Evolutionary conservation across 2,329 filamentous ascomycete genomes (phyloP).

Genomic region (Didymella segeticola): DNA sequence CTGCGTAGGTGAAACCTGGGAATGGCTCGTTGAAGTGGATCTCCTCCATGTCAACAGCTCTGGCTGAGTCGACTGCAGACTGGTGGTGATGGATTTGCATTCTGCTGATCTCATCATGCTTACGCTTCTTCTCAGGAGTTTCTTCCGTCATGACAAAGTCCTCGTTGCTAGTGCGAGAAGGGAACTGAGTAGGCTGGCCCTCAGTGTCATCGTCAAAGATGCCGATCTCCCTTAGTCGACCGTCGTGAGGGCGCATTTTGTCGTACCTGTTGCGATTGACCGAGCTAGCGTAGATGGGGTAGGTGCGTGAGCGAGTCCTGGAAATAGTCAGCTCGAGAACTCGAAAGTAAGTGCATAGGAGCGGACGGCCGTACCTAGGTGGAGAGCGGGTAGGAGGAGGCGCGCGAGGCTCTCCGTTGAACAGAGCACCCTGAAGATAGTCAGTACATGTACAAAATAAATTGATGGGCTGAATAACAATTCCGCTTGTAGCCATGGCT

Average conservation of each 20-base stretch:
- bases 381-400: background rate
- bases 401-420: background rate
- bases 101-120: background rate
- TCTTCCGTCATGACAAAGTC: background rate
- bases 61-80: background rate
- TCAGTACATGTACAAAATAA: background rate
- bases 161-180: background rate
- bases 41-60: slow-evolving; percentile 3
- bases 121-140: slow-evolving; percentile 1
- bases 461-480: background rate
- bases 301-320: background rate
- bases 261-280: background rate
- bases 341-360: background rate
- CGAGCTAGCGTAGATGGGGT: background rate
- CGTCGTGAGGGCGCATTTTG: background rate
- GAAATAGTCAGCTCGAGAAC: background rate
- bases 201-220: background rate
- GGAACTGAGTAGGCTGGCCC: background rate
- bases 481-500: background rate
- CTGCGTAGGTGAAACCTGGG: background rate
- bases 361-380: background rate
- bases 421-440: background rate
- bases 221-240: background rate
- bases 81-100: background rate
- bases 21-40: slow-evolving; percentile 1